Evolutionary conservation across 257 asterid species (phyloP), one percentile per base, ranked within the genome.

Genomic region (Forsythia viridissima): DNA sequence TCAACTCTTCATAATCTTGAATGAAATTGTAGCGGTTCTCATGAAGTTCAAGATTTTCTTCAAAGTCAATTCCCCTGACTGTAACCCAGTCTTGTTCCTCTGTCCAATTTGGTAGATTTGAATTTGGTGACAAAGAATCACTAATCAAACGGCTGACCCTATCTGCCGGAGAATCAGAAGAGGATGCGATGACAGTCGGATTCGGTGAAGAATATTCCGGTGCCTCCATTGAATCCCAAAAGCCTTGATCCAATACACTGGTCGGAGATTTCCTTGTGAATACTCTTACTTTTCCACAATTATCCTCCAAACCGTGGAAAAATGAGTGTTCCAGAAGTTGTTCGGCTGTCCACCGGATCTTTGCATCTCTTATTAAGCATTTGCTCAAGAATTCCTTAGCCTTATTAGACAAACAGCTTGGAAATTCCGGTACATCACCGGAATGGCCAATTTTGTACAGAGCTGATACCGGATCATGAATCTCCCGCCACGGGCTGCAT

Each of bases 291-390:
- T 30, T 30, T 1, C 72, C 57, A 1, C 73, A 79, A 46, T 18
- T 55, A 11, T 75, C 79, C 30, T 12, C 81, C 3, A 61, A 43
- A 13, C 72, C 74, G 4, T 36, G 51, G 72, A 94, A 63, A 82
- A 92, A 92, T 21, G 93, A 87, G 68, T 93, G 99, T 76, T 72
- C 78, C 70, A 95, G 84, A 71, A 95, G 97, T 76, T 93, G 83
- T 18, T 72, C 82, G 57, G 91, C 92, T 0, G 96, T 87, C 93
- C 97, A 88, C 79, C 99, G 84, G 42, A 85, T 84, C 43, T 73
- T 77, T 1, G 92, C 73, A 44, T 88, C 88, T 61, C 84, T 89
- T n/a, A 24, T 68, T 87, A 95, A 84, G 69, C 99, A 95, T 80
- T 81, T 89, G 57, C 74, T 61, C 30, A 91, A 37, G 44, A 95